These are phyloP conservation scores for Nicotiana rustica DNA, from an alignment of 305 asterid genomes.

Conservation along the genomic window DNA sequence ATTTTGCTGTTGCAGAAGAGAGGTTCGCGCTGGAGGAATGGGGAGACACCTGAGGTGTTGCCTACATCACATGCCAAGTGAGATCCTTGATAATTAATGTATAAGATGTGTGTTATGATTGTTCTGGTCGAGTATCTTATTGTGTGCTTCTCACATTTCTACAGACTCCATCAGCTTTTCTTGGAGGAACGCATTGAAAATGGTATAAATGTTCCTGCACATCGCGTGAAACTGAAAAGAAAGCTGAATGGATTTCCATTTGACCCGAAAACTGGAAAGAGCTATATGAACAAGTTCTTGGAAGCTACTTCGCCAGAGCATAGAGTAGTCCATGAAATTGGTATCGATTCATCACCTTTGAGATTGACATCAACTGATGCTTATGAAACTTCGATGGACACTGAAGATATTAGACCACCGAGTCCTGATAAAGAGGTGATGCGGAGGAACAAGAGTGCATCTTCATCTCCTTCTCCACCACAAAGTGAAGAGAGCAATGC, in stretches of 20 bases:
- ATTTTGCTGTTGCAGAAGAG: conserved; percentile 66
- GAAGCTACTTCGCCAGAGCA: conserved; percentile 71
- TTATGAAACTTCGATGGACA: conserved; percentile 50
- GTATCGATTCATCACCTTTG: conserved; percentile 51
- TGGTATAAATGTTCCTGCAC: conserved; percentile 61
- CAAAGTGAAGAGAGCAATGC: conserved; percentile 48
- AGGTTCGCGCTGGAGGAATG: conserved; percentile 82
- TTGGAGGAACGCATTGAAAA: conserved; percentile 82
- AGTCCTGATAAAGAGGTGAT: conserved; percentile 55
- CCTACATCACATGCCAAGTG: conserved; percentile 86
- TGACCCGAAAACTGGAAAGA: conserved; percentile 67
- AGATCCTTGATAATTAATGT: conserved; percentile 42
- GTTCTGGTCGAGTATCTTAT: conserved; percentile 35
- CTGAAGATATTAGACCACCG: conserved; percentile 52
- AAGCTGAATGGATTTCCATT: conserved; percentile 90
- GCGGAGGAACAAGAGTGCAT: conserved; percentile 53
- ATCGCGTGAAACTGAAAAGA: conserved; percentile 73
- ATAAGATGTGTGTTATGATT: background rate
- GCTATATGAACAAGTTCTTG: conserved; percentile 88
- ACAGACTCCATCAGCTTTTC: conserved; percentile 92
- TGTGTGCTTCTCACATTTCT: conserved; percentile 32
- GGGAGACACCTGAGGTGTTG: conserved; percentile 71
- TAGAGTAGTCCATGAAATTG: conserved; percentile 65
- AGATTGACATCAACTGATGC: conserved; percentile 48
- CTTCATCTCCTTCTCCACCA: conserved; percentile 53